Percentiles rank a stretch among this genome's conserved stretches.
Conservation (phyloP, 306 rosid genomes). For the Glycine tomentella region DNA sequence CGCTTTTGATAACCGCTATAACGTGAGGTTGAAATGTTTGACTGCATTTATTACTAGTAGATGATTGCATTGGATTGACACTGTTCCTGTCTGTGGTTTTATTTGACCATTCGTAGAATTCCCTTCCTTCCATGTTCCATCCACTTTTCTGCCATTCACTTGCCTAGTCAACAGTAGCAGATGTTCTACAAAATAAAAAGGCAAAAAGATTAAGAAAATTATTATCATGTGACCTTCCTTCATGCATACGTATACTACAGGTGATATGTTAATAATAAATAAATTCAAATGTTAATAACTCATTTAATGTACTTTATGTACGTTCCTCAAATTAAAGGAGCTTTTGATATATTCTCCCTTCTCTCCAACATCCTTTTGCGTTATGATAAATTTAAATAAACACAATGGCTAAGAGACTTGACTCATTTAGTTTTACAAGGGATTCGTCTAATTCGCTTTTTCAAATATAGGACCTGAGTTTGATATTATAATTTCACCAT, state of each 20-base stretch:
- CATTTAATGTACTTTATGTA: background rate
- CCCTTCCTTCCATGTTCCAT: background rate
- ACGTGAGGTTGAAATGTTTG: slow-evolving; percentile 19
- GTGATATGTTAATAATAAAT: background rate
- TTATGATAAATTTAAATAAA: background rate
- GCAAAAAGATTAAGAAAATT: background rate
- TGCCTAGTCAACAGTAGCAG: slow-evolving; percentile 7
- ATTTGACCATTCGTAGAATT: slow-evolving; percentile 38
- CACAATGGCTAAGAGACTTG: background rate
- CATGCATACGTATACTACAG: background rate
- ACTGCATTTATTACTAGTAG: slow-evolving; percentile 32
- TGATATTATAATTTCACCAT: background rate
- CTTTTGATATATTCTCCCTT: background rate
- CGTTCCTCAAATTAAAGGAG: background rate
- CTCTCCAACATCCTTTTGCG: background rate
- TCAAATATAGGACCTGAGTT: background rate
- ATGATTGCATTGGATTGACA: slow-evolving; percentile 1
- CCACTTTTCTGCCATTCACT: slow-evolving; percentile 19
- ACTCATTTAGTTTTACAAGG: background rate
- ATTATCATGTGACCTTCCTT: background rate
- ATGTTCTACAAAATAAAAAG: background rate
- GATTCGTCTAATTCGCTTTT: too few relatives aligned
- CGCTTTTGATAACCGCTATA: background rate
- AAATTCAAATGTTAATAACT: background rate
- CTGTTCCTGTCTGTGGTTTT: slow-evolving; percentile 4